Percentiles rank a stretch among this genome's conserved stretches.
These are phyloP conservation scores for Pleurotus salmoneostramineus DNA, from an alignment of 768 basidiomycete species.

Conservation along the genomic window DNA sequence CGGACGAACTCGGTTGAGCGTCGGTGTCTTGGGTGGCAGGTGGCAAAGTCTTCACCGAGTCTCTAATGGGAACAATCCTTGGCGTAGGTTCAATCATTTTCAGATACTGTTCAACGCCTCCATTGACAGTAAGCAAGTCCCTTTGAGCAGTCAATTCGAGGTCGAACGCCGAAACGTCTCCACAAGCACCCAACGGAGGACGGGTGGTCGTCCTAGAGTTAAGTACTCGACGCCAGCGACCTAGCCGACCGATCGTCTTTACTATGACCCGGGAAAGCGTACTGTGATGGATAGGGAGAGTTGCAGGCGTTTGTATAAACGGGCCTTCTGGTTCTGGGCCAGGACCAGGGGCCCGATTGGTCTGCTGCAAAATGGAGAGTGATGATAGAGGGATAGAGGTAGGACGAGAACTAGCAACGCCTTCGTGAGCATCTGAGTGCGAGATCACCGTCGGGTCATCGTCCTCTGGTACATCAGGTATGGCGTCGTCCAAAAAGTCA, in stretches of 20 bases:
- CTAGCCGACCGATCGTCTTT: slow-evolving; percentile 78
- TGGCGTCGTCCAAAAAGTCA: slow-evolving; percentile 55
- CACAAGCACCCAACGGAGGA: slow-evolving; percentile 27
- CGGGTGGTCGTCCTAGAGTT: slow-evolving; percentile 37
- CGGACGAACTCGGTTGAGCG: background rate
- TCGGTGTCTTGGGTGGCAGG: background rate
- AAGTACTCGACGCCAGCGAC: slow-evolving; percentile 78
- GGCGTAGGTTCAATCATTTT: slow-evolving; percentile 44
- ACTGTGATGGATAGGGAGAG: slow-evolving; percentile 54
- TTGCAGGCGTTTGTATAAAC: slow-evolving; percentile 34
- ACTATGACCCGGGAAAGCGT: slow-evolving; percentile 73
- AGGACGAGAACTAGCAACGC: slow-evolving; percentile 35
- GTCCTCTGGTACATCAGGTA: slow-evolving; percentile 18
- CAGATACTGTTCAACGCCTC: slow-evolving; percentile 65
- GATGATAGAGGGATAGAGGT: slow-evolving; percentile 48
- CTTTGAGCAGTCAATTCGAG: slow-evolving; percentile 57
- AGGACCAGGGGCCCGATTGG: slow-evolving; percentile 33
- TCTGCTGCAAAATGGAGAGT: slow-evolving; percentile 62
- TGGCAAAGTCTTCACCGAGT: background rate
- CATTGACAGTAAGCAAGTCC: slow-evolving; percentile 57
- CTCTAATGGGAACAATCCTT: background rate
- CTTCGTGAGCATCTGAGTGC: slow-evolving; percentile 39
- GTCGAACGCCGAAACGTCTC: slow-evolving; percentile 67
- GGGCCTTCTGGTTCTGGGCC: slow-evolving; percentile 21
- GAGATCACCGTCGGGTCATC: slow-evolving; percentile 37